Evolutionary conservation across 1,284 basidiomycete genomes (phyloP).

Genomic region (Ustilago xerochloae): DNA sequence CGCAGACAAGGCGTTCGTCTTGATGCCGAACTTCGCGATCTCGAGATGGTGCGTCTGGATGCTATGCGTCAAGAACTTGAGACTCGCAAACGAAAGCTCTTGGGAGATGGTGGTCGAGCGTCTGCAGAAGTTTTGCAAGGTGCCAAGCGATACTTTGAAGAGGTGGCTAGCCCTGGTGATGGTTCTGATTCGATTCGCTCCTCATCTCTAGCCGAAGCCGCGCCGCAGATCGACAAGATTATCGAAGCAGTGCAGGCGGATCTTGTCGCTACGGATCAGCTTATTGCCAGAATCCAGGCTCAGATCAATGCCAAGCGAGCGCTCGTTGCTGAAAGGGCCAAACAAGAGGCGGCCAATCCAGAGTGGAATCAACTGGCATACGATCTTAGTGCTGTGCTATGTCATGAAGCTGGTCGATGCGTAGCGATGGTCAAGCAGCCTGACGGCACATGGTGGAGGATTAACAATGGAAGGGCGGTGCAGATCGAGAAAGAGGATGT

Average conservation of each 20-base stretch:
- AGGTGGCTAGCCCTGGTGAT: constrained; percentile 10
- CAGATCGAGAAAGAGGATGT: constrained; percentile 26
- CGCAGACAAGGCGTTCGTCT: constrained; percentile 36
- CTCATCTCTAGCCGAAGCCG: constrained; percentile 27
- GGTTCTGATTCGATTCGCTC: constrained; percentile 22
- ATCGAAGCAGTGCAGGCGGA: constrained; percentile 23
- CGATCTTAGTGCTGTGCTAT: constrained; percentile 39
- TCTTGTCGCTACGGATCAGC: constrained; percentile 19
- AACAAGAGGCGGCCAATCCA: constrained; percentile 29
- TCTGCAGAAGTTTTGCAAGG: constrained; percentile 22
- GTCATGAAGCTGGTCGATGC: constrained; percentile 21
- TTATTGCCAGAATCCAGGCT: constrained; percentile 21
- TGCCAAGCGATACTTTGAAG: constrained; percentile 37
- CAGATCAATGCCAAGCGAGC: constrained; percentile 32
- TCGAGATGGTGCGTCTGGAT: constrained; percentile 24
- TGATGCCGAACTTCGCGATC: constrained; percentile 31
- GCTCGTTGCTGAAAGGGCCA: constrained; percentile 18
- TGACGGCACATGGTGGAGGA: constrained; percentile 37
- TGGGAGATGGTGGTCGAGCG: constrained; percentile 18
- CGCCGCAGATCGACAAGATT: constrained; percentile 30
- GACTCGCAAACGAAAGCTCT: constrained; percentile 27
- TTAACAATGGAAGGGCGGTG: constrained; percentile 5
- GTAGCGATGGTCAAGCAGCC: constrained; percentile 34
- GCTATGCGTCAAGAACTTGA: constrained; percentile 28
- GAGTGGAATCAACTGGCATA: constrained; percentile 45